Base-by-base conservation (phyloP, 1,139 yeast species). In the Candida sp. region DNA sequence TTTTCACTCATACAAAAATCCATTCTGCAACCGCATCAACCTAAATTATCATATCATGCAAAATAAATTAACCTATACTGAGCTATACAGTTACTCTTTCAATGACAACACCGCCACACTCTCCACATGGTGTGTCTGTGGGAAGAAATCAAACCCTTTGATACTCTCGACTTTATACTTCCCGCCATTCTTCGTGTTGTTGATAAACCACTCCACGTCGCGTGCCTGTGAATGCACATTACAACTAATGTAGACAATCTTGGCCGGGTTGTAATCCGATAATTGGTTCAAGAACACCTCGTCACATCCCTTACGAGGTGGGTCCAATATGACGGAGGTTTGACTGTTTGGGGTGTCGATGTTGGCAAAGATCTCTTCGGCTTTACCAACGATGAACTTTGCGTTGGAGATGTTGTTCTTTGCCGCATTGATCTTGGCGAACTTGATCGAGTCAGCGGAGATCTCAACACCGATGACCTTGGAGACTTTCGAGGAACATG, bases 191-290 rank as follows among this genome's bases (percentile, higher is more conserved):
- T 72, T 79, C 4, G 94, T 87, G 46, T 84, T 78, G 55, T 81
- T 83, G 53, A 93, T 70, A 63, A 94, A 88, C 77, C 87, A 92
- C 58, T 91, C 96, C 46, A 94, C 70, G 67, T 94, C 99, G 62
- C 98, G 77, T 4, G 98, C 98, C 70, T 94, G 99, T 8, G 98
- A 91, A 70, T 94, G 98, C 47, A 94, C 99, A 66, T 96, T 94
- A 75, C 99, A 94, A 57, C 97, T 90, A 49, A 94, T 90, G 70
- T 94, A 94, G 25, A 94, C 96, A 50, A 94, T 84, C 60, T 86
- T 87, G 11, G 90, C 89, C 3, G 99, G 98, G 57, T 82, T 77
- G 70, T 89, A 94, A 22, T 78, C 89, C 22, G 96, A 81, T 54
- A 94, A 77, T 72, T 94, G 99, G 57, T 88, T 84, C 69, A 94